phyloP scores from a whole-genome alignment of 345 rosid genomes.

The Heritiera fomes region DNA sequence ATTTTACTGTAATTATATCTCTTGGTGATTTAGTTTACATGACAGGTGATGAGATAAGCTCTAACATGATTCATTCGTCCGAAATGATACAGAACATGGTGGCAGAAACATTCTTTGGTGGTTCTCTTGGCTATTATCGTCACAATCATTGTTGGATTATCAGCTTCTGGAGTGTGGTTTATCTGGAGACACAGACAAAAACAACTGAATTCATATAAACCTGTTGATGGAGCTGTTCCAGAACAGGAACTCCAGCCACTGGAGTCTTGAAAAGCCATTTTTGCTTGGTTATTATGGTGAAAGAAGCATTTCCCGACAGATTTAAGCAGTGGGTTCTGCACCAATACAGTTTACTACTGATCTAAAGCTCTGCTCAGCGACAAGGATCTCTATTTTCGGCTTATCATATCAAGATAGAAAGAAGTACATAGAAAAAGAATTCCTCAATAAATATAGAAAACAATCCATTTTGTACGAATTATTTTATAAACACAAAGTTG shows the following conservation, averaged over 20 bases:
- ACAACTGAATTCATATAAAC: conserved; percentile 48
- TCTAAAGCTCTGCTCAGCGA: not conserved
- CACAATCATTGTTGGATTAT: conserved; percentile 30
- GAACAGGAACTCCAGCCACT: conserved; percentile 72
- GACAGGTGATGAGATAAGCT: not conserved
- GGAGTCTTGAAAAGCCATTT: conserved; percentile 14
- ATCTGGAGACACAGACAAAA: conserved; percentile 47
- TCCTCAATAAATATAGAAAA: not conserved
- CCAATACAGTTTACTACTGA: not conserved
- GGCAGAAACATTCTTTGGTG: conserved; percentile 35
- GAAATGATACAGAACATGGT: conserved; percentile 57
- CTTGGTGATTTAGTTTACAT: not conserved
- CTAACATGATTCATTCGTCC: not conserved
- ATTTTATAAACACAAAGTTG: too few relatives aligned
- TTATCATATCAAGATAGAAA: not conserved
- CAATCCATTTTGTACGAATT: too few relatives aligned
- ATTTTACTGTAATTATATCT: too few relatives aligned
- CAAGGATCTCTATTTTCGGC: not conserved
- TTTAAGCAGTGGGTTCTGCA: conserved; percentile 13
- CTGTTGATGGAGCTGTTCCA: conserved; percentile 45
- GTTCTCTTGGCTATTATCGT: conserved; percentile 28
- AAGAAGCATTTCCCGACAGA: not conserved
- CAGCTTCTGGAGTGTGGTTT: conserved; percentile 47
- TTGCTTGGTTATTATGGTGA: not conserved
- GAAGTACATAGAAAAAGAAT: not conserved